phyloP scores from a whole-genome alignment of 371 early-diverging fungal genomes.

The Fennellomyces sp. region DNA sequence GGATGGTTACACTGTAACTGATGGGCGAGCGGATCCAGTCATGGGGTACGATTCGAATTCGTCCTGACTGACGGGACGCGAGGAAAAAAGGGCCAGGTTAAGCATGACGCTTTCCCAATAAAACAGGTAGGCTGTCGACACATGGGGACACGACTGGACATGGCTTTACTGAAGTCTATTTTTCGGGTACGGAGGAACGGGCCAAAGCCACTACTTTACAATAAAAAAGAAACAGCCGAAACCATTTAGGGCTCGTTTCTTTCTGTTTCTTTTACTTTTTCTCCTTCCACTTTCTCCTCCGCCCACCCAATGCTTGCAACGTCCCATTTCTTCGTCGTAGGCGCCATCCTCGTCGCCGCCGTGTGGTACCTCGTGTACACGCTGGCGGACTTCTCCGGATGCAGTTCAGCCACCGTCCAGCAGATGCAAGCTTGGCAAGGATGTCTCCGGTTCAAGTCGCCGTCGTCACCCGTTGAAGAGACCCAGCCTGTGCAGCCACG shows the following conservation, averaged over 20 bases:
- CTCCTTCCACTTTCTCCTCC: slow-evolving; percentile 2
- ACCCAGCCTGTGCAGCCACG: not conserved
- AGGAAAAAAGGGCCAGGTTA: not conserved
- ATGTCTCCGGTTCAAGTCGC: not conserved
- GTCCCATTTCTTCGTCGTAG: not conserved
- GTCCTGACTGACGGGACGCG: not conserved
- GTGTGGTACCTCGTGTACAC: not conserved
- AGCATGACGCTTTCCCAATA: slow-evolving; percentile 8
- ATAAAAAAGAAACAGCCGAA: not conserved
- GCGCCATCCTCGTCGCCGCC: not conserved
- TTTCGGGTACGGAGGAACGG: too few relatives aligned
- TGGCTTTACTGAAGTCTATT: too few relatives aligned
- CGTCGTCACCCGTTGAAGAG: not conserved
- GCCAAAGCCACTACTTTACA: not conserved
- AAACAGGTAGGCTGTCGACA: not conserved
- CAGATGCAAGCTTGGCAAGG: slow-evolving; percentile 2
- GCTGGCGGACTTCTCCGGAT: not conserved
- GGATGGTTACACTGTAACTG: not conserved
- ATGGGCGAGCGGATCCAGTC: not conserved
- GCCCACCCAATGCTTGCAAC: not conserved
- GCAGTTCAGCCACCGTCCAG: not conserved
- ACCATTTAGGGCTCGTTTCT: not conserved
- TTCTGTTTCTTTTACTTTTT: not conserved
- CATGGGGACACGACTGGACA: slow-evolving; percentile 1
- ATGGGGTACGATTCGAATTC: not conserved